Evolutionary conservation across 768 basidiomycete genomes (phyloP).

Genomic region (Phaffia tasmanica): DNA sequence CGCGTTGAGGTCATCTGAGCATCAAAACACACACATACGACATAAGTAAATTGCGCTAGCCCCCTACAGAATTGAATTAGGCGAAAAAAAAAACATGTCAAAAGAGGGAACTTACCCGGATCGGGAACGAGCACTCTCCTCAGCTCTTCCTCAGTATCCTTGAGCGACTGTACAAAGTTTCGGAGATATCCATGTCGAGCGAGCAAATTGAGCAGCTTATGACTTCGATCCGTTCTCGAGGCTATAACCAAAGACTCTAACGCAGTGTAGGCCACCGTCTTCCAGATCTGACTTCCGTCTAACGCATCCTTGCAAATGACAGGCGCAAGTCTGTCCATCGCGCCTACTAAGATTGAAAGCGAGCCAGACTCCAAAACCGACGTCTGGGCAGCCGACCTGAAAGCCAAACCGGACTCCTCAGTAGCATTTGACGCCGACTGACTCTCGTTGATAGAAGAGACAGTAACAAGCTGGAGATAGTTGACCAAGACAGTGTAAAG

Average conservation of each 20-base stretch:
- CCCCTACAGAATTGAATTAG: neutral
- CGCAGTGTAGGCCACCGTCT: constrained; percentile 84
- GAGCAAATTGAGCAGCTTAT: constrained; percentile 49
- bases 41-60: neutral
- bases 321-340: constrained; percentile 60
- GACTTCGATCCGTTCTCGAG: constrained; percentile 38
- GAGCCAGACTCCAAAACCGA: constrained; percentile 53
- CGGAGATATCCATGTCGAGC: constrained; percentile 63
- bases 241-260: constrained; percentile 69
- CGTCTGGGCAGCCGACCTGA: constrained; percentile 39
- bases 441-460: constrained; percentile 15
- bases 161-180: constrained; percentile 71
- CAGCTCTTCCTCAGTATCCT: constrained; percentile 65
- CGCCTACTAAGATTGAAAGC: constrained; percentile 53
- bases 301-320: constrained; percentile 79
- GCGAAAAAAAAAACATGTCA: neutral
- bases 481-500: constrained; percentile 86
- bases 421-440: constrained; percentile 13
- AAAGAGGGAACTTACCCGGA: constrained; percentile 53
- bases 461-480: constrained; percentile 62
- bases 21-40: neutral
- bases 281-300: constrained; percentile 93
- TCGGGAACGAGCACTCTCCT: constrained; percentile 73
- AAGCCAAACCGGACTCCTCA: constrained; percentile 25
- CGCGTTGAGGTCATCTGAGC: constrained; percentile 70